Base-by-base conservation (phyloP, 148 eudicot species). In the Nepenthes gracilis region DNA sequence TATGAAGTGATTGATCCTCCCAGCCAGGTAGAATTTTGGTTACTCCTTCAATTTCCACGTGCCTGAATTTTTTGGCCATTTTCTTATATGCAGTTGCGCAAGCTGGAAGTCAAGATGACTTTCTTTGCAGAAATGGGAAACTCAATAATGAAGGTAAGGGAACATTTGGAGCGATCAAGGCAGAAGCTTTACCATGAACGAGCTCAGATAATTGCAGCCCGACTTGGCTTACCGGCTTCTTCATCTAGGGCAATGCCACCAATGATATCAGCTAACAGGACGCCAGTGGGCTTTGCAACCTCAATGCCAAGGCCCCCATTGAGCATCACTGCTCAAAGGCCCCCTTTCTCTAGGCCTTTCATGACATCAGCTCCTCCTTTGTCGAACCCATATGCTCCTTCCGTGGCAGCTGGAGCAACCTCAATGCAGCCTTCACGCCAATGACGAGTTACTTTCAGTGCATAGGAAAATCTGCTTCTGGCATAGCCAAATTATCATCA, bases 101-200 rank as follows among this genome's bases (percentile, higher is more conserved):
- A 93, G 74, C 66, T 93, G 80, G 99, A 93, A 78, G 64, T 73
- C 45, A 93, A 93, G 83, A 69, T 93, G 73, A 75, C 83, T 69
- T 89, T 82, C 76, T 93, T 93, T 73, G 57, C 76, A 52, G 99
- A 93, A 35, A 82, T 93, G 92, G 96, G 86, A 15, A 77, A 69
- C 63, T 70, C 81, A 53, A 75, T 81, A 6, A 67, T 75, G 81
- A 81, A 92, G 71, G 84, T 86, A 6, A 79, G 79, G 72, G 96
- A 93, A 69, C 95, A 76, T 40, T 64, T 93, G 61, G 99, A 86
- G 53, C 76, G 89, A 75, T 80, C 95, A 64, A 89, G 81, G 70
- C 95, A 86, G 75, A 84, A 68, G 82, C 89, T 93, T 49, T 86
- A 75, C 63, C 78, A 75, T 23, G 99, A 93, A 78, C 88, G 95